Evolutionary conservation across 768 basidiomycete genomes (phyloP), one percentile per base, ranked within the genome.

Genomic region (Tricholoma matsutake): DNA sequence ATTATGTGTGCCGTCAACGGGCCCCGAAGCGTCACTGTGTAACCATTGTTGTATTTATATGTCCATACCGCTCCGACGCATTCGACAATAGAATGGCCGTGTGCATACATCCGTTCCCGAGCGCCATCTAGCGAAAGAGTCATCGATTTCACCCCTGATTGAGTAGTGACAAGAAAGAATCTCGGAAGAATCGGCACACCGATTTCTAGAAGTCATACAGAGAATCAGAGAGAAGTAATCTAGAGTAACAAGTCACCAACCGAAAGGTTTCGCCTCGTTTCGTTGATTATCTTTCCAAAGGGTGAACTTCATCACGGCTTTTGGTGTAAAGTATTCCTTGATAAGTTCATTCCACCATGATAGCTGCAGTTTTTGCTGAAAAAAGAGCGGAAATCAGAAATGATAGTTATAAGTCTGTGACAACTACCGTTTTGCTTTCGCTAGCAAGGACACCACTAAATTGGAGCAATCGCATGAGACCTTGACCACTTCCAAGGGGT

Each of bases 111-210:
- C 59, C 89, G 80, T 68, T 94, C 92, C 13, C 86, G 83, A 1
- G 88, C 90, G 41, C 88, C 89, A 67, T 92, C 89, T 22, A 94
- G 78, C 1, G 85, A 83, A n/a, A 94, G 73, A 13, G 85, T 82
- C 89, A 94, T 93, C 4, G 89, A 89, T 63, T 86, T 86, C 56
- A 94, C 92, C 28, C 92, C 92, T 4, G 92, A 91, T 70, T 91
- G 89, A 2, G 87, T 87, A 0, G 90, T 92, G 18, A 92, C 90
- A 32, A 91, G 82, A 76, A 93, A 92, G 74, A 94, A 94, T 28
- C 91, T 87, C 11, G 91, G 89, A 34, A 92, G 77, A 61, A 91
- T 91, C 28, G 86, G 88, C 47, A 86, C 83, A 56, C 87, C 87
- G 63, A 94, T 90, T 76, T 93, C 92, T 93, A 20, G 58, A 54